Percentiles rank a stretch among this genome's conserved stretches.
Conservation (phyloP, 202 grass and related monocot species). For the Panicum virgatum region DNA sequence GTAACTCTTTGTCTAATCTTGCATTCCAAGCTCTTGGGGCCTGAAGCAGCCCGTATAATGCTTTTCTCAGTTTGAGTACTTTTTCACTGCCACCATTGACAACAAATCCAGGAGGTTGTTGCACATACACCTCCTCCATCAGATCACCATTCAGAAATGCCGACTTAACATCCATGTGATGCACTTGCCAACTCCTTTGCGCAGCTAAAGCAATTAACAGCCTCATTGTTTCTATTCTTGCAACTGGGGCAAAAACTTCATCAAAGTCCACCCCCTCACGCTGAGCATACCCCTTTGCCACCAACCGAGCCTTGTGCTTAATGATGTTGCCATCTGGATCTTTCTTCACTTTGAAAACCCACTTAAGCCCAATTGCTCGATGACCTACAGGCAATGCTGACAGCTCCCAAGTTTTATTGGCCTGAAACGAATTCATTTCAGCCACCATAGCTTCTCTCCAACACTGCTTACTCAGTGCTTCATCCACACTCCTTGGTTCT, state of each 20-base stretch:
- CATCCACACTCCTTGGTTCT: not conserved
- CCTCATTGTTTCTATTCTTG: no score
- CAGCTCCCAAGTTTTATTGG: not conserved
- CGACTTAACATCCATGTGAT: no score
- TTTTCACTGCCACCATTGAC: not conserved
- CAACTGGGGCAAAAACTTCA: no score
- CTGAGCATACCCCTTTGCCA: no score
- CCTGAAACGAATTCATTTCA: not conserved
- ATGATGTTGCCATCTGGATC: not conserved
- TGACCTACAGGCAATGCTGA: accelerated
- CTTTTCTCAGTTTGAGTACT: not conserved
- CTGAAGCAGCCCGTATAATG: not conserved
- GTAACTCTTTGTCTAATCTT: accelerated
- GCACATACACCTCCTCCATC: no score
- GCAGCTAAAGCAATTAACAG: no score
- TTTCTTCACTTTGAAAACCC: not conserved
- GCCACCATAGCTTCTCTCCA: accelerated
- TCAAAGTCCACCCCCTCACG: no score
- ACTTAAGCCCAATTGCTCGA: not conserved
- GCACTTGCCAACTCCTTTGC: no score
- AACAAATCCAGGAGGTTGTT: not conserved
- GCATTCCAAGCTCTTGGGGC: no score
- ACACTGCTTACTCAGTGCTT: accelerated
- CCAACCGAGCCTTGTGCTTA: not conserved
- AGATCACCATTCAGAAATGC: no score